Evolutionary conservation across 345 rosid species (phyloP).

Genomic region (Anastatica hierochuntica): DNA sequence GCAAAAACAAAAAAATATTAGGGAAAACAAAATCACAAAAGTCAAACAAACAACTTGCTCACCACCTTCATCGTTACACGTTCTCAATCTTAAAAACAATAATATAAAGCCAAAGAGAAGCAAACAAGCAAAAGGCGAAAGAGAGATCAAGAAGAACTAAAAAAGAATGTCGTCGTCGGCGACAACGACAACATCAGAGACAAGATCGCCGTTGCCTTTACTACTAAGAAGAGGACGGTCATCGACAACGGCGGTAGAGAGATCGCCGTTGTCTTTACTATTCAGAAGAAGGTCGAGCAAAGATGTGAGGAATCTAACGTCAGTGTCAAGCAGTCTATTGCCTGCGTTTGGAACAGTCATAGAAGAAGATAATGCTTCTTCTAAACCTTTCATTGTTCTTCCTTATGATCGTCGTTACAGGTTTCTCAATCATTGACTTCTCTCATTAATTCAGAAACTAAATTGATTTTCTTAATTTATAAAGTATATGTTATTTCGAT

Average conservation of each 20-base stretch:
- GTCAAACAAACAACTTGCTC: conserved; percentile 6
- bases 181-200: conserved; percentile 27
- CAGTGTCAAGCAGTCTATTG: conserved; percentile 74
- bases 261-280: conserved; percentile 38
- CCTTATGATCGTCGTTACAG: conserved; percentile 89
- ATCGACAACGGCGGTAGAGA: conserved; percentile 20
- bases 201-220: conserved; percentile 39
- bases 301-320: conserved; percentile 47
- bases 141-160: conserved; percentile 14
- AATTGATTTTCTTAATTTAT: too few species aligned
- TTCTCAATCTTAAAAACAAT: not conserved
- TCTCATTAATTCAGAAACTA: too few species aligned
- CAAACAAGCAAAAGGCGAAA: not conserved
- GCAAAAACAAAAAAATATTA: too few species aligned
- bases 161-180: too few species aligned
- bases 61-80: not conserved
- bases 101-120: not conserved
- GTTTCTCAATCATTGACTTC: conserved; percentile 6
- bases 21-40: too few species aligned
- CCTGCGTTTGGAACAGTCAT: conserved; percentile 83
- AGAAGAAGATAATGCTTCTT: conserved; percentile 36
- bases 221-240: conserved; percentile 38
- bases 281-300: conserved; percentile 49
- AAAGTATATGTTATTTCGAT: too few species aligned
- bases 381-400: conserved; percentile 46